These are phyloP conservation scores for Sphaerostilbella broomeana DNA, from an alignment of 2,329 filamentous ascomycete genomes.

Conservation along the genomic window DNA sequence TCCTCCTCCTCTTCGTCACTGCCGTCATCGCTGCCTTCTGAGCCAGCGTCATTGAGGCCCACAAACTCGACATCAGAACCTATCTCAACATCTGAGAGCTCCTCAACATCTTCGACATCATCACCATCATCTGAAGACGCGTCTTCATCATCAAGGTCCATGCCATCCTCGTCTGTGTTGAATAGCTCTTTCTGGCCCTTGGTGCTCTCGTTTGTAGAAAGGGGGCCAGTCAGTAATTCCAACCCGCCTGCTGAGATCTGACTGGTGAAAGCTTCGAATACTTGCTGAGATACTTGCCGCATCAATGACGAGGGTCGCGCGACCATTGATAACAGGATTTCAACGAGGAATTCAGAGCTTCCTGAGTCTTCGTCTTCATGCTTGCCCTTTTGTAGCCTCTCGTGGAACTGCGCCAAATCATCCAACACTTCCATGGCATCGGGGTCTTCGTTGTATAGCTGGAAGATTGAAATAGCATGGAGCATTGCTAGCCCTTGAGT, in stretches of 20 bases:
- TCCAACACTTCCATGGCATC: slow-evolving; percentile 78
- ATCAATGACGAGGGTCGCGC: slow-evolving; percentile 79
- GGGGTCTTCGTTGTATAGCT: slow-evolving; percentile 82
- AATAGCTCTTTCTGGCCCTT: slow-evolving; percentile 85
- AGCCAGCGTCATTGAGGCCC: slow-evolving; percentile 37
- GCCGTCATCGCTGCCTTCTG: slow-evolving; percentile 33
- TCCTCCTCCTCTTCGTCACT: slow-evolving; percentile 42
- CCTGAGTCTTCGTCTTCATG: slow-evolving; percentile 45
- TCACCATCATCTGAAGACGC: slow-evolving; percentile 38
- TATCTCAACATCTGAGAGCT: slow-evolving; percentile 35
- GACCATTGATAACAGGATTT: slow-evolving; percentile 84
- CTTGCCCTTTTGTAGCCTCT: slow-evolving; percentile 50
- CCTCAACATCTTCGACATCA: slow-evolving; percentile 35
- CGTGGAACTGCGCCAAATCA: slow-evolving; percentile 71
- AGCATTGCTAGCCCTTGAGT: slow-evolving; percentile 68
- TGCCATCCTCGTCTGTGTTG: slow-evolving; percentile 56
- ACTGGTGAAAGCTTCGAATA: slow-evolving; percentile 75
- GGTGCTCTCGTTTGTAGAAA: slow-evolving; percentile 72
- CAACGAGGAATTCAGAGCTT: slow-evolving; percentile 68
- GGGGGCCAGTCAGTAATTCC: slow-evolving; percentile 57
- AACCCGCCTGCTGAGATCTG: slow-evolving; percentile 69
- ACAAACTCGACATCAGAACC: slow-evolving; percentile 46
- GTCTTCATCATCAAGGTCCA: slow-evolving; percentile 42
- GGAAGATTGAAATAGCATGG: slow-evolving; percentile 76
- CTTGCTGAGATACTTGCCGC: slow-evolving; percentile 78